These are phyloP conservation scores for Plenodomus tracheiphilus DNA, from an alignment of 2,329 filamentous ascomycete species.

Conservation along the genomic window DNA sequence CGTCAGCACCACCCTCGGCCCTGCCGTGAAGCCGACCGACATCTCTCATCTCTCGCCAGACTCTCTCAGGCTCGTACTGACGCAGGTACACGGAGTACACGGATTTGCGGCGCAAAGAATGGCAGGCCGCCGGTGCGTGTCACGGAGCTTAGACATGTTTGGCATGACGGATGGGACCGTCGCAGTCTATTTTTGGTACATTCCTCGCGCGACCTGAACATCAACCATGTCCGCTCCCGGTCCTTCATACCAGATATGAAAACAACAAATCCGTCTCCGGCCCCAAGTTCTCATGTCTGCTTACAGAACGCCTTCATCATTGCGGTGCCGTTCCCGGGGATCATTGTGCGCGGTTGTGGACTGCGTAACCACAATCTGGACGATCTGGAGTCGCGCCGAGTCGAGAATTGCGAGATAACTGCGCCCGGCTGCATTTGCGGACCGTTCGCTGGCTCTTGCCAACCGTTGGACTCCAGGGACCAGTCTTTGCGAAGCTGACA, in stretches of 20 bases:
- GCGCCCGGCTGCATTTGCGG: not conserved
- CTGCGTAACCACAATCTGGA: no score
- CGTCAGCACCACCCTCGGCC: not conserved
- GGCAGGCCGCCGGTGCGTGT: not conserved
- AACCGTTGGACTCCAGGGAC: slow-evolving; percentile 25
- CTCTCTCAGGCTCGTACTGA: not conserved
- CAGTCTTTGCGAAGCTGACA: slow-evolving; percentile 24
- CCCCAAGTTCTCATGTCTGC: not conserved
- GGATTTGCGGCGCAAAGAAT: not conserved
- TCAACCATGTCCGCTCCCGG: not conserved
- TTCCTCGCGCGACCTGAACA: not conserved
- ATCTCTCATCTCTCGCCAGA: not conserved
- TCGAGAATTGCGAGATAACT: slow-evolving; percentile 6
- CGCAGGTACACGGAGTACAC: not conserved
- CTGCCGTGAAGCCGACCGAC: not conserved
- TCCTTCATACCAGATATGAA: not conserved
- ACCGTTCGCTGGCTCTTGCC: slow-evolving; percentile 16
- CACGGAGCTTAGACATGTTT: not conserved
- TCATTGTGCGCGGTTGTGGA: no score
- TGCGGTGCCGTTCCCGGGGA: not conserved
- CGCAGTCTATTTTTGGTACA: not conserved
- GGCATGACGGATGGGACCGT: not conserved
- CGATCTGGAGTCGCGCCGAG: no score
- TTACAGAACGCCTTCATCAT: not conserved
- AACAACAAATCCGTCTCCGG: not conserved